Evolutionary conservation across 768 basidiomycete species (phyloP), one percentile per base, ranked within the genome.

Genomic region (Tricholoma saponaceum): DNA sequence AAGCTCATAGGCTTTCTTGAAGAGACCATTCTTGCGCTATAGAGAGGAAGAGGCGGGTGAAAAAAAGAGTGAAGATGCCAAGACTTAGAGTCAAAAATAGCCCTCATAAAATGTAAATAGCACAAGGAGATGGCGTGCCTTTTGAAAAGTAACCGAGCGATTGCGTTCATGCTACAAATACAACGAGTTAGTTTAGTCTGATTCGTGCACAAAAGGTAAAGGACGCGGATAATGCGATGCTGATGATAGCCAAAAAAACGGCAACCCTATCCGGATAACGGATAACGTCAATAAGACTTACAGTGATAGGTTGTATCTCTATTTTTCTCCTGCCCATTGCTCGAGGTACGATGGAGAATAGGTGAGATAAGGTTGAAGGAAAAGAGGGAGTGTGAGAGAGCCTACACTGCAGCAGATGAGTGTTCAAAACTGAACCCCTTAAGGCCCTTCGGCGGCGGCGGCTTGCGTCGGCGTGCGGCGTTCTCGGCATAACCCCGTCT

Each of bases 1-100:
- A 59, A 93, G 87, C 72, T 93, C 91, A 67, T 92, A 92, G 0
- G 91, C 91, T 67, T 92, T 93, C 72, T 93, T 92, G 85, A 93
- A 93, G 59, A 93, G 83, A 5, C 91, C 91, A 60, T 90, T 90
- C 78, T 93, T 92, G 66, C 91, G 83, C 91, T 93, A 28, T n/a
- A n/a, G n/a, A n/a, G 4, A 18, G 26, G 26, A 4, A 74, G 49
- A 61, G 60, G 64, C 49, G 47, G 47, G 57, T 58, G n/a, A 57
- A 68, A 70, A 79, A 75, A 74, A 58, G 57, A 62, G 53, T 26
- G 23, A 51, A 54, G 60, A 69, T 71, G 75, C 76, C 74, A 72
- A 79, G 77, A 72, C 70, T 67, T 65, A 65, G 22, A 18, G 67
- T 74, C 77, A 83, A 84, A 82, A 85, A 87, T 86, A 86, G 83